phyloP scores from a whole-genome alignment of 2,329 filamentous ascomycete genomes.

The Penicillium capsulatum region DNA sequence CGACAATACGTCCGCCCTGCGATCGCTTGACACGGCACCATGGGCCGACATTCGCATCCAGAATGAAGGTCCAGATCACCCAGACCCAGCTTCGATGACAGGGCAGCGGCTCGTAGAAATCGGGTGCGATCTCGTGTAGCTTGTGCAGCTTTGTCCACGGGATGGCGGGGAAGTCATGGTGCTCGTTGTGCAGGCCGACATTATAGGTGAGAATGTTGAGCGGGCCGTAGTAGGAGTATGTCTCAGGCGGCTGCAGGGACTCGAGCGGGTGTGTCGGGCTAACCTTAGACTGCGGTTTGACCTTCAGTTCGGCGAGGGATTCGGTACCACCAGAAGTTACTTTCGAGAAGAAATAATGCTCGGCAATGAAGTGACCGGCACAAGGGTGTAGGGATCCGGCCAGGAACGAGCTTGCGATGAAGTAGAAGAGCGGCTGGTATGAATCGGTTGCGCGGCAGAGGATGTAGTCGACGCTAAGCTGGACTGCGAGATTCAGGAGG shows the following conservation, averaged over 20 bases:
- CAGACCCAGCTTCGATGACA: constrained; percentile 85
- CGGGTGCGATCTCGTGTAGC: constrained; percentile 73
- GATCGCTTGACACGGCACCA: constrained; percentile 91
- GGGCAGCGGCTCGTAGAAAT: constrained; percentile 88
- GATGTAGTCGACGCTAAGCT: constrained; percentile 71
- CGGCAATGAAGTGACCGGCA: constrained; percentile 96
- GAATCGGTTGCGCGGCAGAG: constrained; percentile 56
- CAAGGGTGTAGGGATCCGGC: constrained; percentile 91
- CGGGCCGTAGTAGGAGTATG: constrained; percentile 92
- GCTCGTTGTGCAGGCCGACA: constrained; percentile 95
- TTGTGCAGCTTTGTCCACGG: constrained; percentile 84
- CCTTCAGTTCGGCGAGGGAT: constrained; percentile 51
- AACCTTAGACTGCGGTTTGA: constrained; percentile 29
- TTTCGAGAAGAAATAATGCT: constrained; percentile 73
- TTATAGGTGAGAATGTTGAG: constrained; percentile 95
- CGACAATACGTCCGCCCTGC: constrained; percentile 65
- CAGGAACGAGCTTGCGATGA: constrained; percentile 85
- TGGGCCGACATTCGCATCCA: constrained; percentile 82
- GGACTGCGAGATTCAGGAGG: constrained; percentile 71
- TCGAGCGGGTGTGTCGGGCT: constrained; percentile 52
- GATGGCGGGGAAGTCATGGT: constrained; percentile 96
- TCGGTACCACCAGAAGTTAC: constrained; percentile 38
- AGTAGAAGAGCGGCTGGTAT: constrained; percentile 67
- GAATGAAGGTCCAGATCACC: constrained; percentile 93
- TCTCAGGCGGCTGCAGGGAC: constrained; percentile 73